These are phyloP conservation scores for Candida peoriensis DNA, from an alignment of 805 yeast species.

Conservation along the genomic window DNA sequence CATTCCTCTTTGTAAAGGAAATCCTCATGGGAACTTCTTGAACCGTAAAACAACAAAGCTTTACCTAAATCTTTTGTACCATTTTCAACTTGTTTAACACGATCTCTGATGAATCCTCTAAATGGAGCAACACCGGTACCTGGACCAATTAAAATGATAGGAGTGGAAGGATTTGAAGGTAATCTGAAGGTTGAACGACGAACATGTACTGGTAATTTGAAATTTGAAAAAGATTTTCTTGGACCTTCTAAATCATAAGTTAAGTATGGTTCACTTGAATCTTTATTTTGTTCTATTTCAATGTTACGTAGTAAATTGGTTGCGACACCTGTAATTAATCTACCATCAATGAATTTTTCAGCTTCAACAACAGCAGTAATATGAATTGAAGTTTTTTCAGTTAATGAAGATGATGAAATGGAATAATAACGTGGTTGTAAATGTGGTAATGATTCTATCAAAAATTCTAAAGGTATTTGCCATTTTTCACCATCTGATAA, in stretches of 20 bases:
- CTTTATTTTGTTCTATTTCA: slow-evolving; percentile 52
- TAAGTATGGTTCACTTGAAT: slow-evolving; percentile 38
- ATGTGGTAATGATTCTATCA: slow-evolving; percentile 75
- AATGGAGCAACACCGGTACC: slow-evolving; percentile 99
- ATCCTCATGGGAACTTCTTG: slow-evolving; percentile 76
- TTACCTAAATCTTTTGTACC: slow-evolving; percentile 60
- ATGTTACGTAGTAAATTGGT: slow-evolving; percentile 82
- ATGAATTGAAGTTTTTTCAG: slow-evolving; percentile 70
- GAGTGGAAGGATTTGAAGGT: slow-evolving; percentile 78
- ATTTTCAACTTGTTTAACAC: slow-evolving; percentile 48
- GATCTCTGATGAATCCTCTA: slow-evolving; percentile 90
- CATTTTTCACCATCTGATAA: slow-evolving; percentile 67
- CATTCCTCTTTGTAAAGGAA: slow-evolving; percentile 87
- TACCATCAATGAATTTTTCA: slow-evolving; percentile 20
- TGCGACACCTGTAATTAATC: slow-evolving; percentile 65
- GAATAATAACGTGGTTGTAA: slow-evolving; percentile 95
- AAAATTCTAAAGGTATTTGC: slow-evolving; percentile 80
- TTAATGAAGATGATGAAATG: slow-evolving; percentile 81
- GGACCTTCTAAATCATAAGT: slow-evolving; percentile 83
- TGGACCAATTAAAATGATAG: slow-evolving; percentile 92
- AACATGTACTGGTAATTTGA: slow-evolving; percentile 81
- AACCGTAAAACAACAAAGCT: slow-evolving; percentile 78
- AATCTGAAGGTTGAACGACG: slow-evolving; percentile 93
- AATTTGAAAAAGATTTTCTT: slow-evolving; percentile 41
- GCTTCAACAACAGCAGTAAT: slow-evolving; percentile 90